These are phyloP conservation scores for Kwoniella sp. DNA, from an alignment of 768 basidiomycete genomes.

Conservation along the genomic window DNA sequence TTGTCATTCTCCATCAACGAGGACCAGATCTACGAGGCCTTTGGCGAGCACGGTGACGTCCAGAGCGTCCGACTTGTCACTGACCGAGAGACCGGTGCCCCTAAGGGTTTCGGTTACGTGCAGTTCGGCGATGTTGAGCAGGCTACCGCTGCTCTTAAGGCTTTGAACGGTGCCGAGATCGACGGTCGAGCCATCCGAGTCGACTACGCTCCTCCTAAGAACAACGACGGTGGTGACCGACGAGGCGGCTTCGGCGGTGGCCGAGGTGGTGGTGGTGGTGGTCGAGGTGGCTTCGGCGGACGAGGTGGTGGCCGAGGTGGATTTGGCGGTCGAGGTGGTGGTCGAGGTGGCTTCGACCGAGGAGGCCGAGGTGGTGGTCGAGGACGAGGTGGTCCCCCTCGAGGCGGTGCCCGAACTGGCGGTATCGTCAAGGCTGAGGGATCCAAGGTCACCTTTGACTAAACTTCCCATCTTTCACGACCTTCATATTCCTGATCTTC, in stretches of 20 bases:
- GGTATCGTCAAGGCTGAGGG: constrained; percentile 69
- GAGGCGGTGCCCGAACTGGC: constrained; percentile 61
- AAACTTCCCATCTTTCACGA: constrained; percentile 23
- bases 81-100: constrained; percentile 82
- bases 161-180: constrained; percentile 70
- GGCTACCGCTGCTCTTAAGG: constrained; percentile 77
- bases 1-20: constrained; percentile 77
- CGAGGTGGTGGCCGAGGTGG: constrained; percentile 31
- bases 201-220: constrained; percentile 59
- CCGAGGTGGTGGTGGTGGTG: constrained; percentile 51
- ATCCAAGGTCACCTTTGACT: constrained; percentile 55
- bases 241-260: constrained; percentile 32
- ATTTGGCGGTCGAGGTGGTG: constrained; percentile 54
- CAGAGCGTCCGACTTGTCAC: constrained; percentile 88
- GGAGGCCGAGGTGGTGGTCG: constrained; percentile 54
- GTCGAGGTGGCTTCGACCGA: constrained; percentile 52
- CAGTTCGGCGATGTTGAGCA: constrained; percentile 80
- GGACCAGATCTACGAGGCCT: constrained; percentile 84
- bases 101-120: constrained; percentile 96
- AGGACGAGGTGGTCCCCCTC: constrained; percentile 58
- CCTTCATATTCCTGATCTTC: too few species aligned
- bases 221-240: constrained; percentile 57
- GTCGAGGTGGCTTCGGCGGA: constrained; percentile 26
- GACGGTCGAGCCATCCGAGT: constrained; percentile 78
- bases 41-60: constrained; percentile 81